Evolutionary conservation across 352 stramenopile genomes (phyloP).

Genomic region (Blastocystis sp.): DNA sequence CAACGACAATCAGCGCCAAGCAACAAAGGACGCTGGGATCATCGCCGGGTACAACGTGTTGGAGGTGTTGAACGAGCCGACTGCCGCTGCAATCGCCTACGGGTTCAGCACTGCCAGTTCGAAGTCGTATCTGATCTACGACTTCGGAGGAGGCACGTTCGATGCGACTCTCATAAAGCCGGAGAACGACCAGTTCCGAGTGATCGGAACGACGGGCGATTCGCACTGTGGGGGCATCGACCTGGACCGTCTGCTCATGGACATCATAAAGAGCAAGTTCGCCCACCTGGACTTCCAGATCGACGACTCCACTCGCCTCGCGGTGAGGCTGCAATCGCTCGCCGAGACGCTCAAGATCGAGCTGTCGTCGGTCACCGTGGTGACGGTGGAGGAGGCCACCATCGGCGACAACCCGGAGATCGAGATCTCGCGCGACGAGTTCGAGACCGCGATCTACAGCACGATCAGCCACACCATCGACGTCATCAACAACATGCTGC

Average conservation of each 20-base stretch:
- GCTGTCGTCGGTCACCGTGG: conserved; percentile 84
- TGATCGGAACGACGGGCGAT: conserved; percentile 73
- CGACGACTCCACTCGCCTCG: conserved; percentile 84
- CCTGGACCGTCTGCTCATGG: conserved; percentile 88
- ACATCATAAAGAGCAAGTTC: conserved; percentile 95
- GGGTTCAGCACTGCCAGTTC: not conserved
- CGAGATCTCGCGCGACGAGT: conserved; percentile 89
- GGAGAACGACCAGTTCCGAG: conserved; percentile 87
- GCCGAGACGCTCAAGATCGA: conserved; percentile 95
- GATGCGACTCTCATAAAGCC: conserved; percentile 67
- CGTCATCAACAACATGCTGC: conserved; percentile 87
- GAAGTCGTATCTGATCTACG: conserved; percentile 67
- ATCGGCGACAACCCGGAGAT: conserved; percentile 90
- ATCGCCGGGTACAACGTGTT: conserved; percentile 51
- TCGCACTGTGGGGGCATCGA: conserved; percentile 81
- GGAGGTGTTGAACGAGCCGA: conserved; percentile 42
- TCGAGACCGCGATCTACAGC: conserved; percentile 95
- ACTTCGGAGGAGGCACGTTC: conserved; percentile 73
- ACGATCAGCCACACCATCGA: conserved; percentile 97
- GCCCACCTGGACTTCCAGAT: conserved; percentile 68
- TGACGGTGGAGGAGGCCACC: conserved; percentile 88
- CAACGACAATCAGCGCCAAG: conserved; percentile 19
- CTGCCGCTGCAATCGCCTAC: conserved; percentile 58
- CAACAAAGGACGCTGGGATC: conserved; percentile 8
- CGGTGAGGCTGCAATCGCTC: conserved; percentile 89